Base-by-base conservation (phyloP, 2,329 filamentous ascomycete species). In the Ramularia collo-cygni region DNA sequence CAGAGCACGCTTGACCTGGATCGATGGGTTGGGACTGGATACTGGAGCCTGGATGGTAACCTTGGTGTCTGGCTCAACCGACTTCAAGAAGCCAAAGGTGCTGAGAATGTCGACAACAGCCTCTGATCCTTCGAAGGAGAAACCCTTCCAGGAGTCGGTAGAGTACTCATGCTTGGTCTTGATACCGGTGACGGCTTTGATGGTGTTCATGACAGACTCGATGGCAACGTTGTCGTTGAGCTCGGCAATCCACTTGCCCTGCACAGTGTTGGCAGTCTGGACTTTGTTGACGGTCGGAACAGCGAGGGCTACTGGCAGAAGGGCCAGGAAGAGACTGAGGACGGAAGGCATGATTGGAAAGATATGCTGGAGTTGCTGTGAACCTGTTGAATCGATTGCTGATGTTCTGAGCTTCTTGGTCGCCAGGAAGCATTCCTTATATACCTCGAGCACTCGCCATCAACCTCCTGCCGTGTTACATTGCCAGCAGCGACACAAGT, bases 61-160 rank as follows among this genome's bases (percentile, higher is more conserved):
- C 33, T 60, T 47, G 41, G 58, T 61, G 42, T 66, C 64, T 40
- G 63, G 59, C 54, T 66, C 63, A 35, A 67, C 58, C 53, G 60
- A 62, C 27, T 62, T 58, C 37, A 67, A 57, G 52, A 62, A 29
- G 19, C 38, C 44, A 16, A 46, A 29, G 19, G 28, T 42, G 15
- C 41, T 48, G 16, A 67, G 50, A 6, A 55, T 32, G 8, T 56
- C 42, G 16, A 67, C 52, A 24, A 63, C 37, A 12, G 51, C 47
- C 32, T 64, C 59, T 29, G 43, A 49, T 21, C 64, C 52, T 26
- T 62, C 54, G 42, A 59, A 64, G 19, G 63, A 50, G 35, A 66
- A 64, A 13, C 61, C 65, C 44, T 59, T 61, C 47, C 60, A 64
- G 12, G 38, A 48, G 27, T 57, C 63, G 37, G 65, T 58, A 34